Evolutionary conservation across 305 asterid species (phyloP), one percentile per base, ranked within the genome.

Genomic region (Fraxinus ornus): DNA sequence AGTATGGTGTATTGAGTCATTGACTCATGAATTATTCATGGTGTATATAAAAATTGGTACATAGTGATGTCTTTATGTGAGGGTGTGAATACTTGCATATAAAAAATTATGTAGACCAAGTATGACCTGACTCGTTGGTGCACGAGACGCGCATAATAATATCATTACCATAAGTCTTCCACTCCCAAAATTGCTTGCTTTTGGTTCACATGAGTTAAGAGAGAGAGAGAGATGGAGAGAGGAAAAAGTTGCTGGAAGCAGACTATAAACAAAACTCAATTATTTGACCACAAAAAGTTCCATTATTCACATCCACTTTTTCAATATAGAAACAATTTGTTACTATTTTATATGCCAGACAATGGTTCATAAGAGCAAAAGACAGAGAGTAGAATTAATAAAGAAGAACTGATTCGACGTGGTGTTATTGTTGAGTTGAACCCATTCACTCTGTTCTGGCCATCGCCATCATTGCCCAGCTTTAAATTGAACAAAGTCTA

Each of bases 391-490:
- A 79, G 39, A 79, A 73, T 77, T 68, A 85, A 66, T 64, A 36
- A 77, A 82, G 78, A 82, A 80, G 60, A 30, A 86, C 57, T 82
- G 85, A 73, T 81, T 15, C 75, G 81, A 75, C 84, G 83, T 84
- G 83, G 83, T 85, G 84, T 85, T 80, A 66, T 84, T 88, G 85
- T 84, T 87, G 88, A 80, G 84, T 84, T 85, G 85, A 84, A 88
- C 62, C 76, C 76, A 68, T 22, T 83, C 78, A 81, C 83, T 78
- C 41, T 80, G 37, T 84, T 79, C 85, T 84, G 71, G 78, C 91
- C 81, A 80, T 88, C 90, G 77, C 88, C 77, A 79, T 86, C 89
- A 72, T 84, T 86, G 90, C 82, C 84, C 86, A 82, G 83, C 83
- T 84, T 86, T 86, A 77, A 47, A 68, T 78, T 83, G 41, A 81